Conservation (phyloP, 768 basidiomycete genomes). For the Pleurotus citrinopileatus region DNA sequence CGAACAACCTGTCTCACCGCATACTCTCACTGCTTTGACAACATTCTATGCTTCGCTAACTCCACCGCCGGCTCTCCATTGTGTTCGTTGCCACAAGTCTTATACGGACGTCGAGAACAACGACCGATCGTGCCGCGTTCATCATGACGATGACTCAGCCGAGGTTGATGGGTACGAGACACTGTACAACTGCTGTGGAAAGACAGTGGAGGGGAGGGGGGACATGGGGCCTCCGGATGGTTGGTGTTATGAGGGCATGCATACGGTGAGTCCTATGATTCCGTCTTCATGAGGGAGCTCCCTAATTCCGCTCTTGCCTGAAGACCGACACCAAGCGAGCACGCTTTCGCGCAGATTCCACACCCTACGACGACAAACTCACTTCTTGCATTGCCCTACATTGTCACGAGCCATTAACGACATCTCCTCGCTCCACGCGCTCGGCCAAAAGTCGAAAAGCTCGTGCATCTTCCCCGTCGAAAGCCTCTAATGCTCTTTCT, state of each 20-base stretch:
- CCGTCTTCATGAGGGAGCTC: neutral
- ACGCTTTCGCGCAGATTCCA: slow-evolving; percentile 76
- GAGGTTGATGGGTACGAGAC: slow-evolving; percentile 63
- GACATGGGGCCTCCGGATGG: slow-evolving; percentile 84
- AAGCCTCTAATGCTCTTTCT: neutral
- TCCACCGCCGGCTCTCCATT: slow-evolving; percentile 70
- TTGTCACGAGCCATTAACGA: slow-evolving; percentile 45
- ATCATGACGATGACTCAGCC: slow-evolving; percentile 81
- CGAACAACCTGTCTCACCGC: slow-evolving; percentile 26
- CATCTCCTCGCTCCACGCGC: slow-evolving; percentile 17
- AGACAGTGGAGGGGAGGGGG: slow-evolving; percentile 70
- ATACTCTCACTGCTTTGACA: slow-evolving; percentile 44
- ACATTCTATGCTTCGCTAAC: slow-evolving; percentile 59
- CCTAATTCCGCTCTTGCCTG: slow-evolving; percentile 6
- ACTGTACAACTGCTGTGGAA: slow-evolving; percentile 71
- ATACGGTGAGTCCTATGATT: slow-evolving; percentile 51
- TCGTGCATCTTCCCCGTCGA: neutral
- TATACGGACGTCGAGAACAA: slow-evolving; percentile 73
- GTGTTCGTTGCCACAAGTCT: slow-evolving; percentile 68
- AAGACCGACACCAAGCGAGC: slow-evolving; percentile 76
- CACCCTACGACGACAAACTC: slow-evolving; percentile 64
- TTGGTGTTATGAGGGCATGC: slow-evolving; percentile 84
- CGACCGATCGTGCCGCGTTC: slow-evolving; percentile 65
- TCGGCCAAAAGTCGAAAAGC: slow-evolving; percentile 14
- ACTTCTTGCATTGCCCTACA: slow-evolving; percentile 52